Base-by-base conservation (phyloP, 495 filamentous ascomycete genomes). In the Schizothecium vesticola region DNA sequence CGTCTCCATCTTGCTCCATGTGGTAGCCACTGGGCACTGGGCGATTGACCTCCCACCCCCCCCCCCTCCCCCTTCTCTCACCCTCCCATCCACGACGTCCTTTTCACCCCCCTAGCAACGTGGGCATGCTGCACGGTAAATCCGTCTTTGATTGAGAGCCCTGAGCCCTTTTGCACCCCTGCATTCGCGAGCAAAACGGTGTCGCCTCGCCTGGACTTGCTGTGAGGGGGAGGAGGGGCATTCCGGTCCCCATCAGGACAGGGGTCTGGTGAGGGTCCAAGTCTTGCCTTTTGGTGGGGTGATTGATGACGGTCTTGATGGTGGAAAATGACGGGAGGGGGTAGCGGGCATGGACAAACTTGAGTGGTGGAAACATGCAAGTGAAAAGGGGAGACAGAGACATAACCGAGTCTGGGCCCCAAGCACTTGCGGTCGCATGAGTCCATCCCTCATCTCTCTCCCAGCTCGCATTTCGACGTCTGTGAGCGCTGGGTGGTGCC, bases 111-210 rank as follows among this genome's bases (percentile, higher is more conserved):
- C 58, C 36, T 25, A 67, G 56, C 67, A 74, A 76, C 74, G 72
- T 72, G 74, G 70, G 73, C 74, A 76, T 76, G 69, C 74, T 76
- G 74, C 74, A 71, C 73, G 72, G 74, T 74, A 73, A 76, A 76
- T 76, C 74, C 62, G 67, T 51, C 43, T 62, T 64, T 43, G 70
- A 63, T 65, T 56, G 29, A 63, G 63, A 64, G 65, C 66, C 60
- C 68, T 60, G 66, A 43, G 61, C 65, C 62, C 63, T 51, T 51
- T 51, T 51, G 43, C 57, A 60, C 71, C 72, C 72, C 71, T 74
- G 72, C 70, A 74, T 74, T 72, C 63, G 70, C 65, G 67, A 67
- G 59, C n/a, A 51, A 29, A 67, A 69, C 70, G 65, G 69, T 59
- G 29, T 36, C 55, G 22, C 62, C 68, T 69, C 67, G 58, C 64